A percentile compares a stretch with the other conserved stretches of the same genome.
These are phyloP conservation scores for Alternaria sp. DNA, from an alignment of 2,329 filamentous ascomycete genomes.

Conservation along the genomic window DNA sequence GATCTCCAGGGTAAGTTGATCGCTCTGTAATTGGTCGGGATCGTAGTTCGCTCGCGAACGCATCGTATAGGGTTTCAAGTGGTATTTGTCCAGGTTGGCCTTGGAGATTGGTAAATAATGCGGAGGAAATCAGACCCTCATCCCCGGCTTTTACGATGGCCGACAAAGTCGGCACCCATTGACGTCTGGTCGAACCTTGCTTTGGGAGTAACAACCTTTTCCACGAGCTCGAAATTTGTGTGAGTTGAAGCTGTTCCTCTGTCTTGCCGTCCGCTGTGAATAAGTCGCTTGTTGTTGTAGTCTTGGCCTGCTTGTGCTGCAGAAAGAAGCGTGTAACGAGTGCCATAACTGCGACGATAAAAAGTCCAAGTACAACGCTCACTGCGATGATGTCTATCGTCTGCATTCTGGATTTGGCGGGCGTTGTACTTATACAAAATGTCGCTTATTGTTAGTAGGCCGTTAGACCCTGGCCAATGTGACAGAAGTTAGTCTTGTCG, in stretches of 20 bases:
- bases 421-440: slow-evolving; percentile 27
- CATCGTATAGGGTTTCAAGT: slow-evolving; percentile 39
- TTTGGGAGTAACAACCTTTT: slow-evolving; percentile 34
- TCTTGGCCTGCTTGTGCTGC: slow-evolving; percentile 39
- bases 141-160: slow-evolving; percentile 47
- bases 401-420: slow-evolving; percentile 24
- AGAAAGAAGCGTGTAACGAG: slow-evolving; percentile 40
- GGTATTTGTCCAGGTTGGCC: slow-evolving; percentile 34
- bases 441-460: slow-evolving; percentile 26
- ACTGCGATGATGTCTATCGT: slow-evolving; percentile 28
- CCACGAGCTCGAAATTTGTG: slow-evolving; percentile 31
- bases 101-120: slow-evolving; percentile 37
- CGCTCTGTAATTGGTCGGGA: slow-evolving; percentile 32
- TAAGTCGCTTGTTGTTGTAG: slow-evolving; percentile 12
- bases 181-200: slow-evolving; percentile 20
- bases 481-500: slow-evolving; percentile 17
- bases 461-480: slow-evolving; percentile 14
- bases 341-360: slow-evolving; percentile 36
- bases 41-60: slow-evolving; percentile 39
- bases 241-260: slow-evolving; percentile 25
- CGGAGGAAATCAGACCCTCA: slow-evolving; percentile 39
- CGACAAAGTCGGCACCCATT: slow-evolving; percentile 41
- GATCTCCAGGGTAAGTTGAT: slow-evolving; percentile 34
- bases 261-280: slow-evolving; percentile 21
- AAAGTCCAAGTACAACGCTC: slow-evolving; percentile 26